Percentiles rank a stretch among this genome's conserved stretches.
Conservation (phyloP, 2,329 filamentous ascomycete species). For the Fusarium sp. region DNA sequence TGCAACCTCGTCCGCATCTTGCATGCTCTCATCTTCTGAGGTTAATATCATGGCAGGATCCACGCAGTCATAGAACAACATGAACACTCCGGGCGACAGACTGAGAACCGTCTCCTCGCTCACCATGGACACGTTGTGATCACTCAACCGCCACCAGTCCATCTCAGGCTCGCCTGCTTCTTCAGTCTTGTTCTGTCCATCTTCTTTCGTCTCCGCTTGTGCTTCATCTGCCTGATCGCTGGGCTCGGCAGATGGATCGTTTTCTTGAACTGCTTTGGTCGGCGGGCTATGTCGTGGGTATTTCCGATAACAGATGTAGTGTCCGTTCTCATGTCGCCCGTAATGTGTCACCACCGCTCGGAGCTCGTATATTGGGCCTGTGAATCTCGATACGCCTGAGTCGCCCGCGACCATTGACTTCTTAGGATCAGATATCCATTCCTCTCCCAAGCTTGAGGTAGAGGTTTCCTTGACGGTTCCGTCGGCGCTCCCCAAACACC, state of each 20-base stretch:
- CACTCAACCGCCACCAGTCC: conserved; percentile 93
- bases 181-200: conserved; percentile 30
- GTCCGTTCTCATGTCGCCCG: conserved; percentile 93
- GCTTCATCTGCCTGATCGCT: conserved; percentile 26
- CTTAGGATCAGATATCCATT: conserved; percentile 79
- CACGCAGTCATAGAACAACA: conserved; percentile 94
- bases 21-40: conserved; percentile 46
- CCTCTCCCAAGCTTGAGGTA: conserved; percentile 63
- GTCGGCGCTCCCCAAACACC: conserved; percentile 80
- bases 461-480: conserved; percentile 13
- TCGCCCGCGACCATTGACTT: conserved; percentile 81
- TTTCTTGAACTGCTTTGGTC: conserved; percentile 12
- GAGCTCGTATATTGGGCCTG: conserved; percentile 80
- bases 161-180: conserved; percentile 55
- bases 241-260: conserved; percentile 25
- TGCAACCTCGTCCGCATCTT: conserved; percentile 40
- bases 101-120: conserved; percentile 80
- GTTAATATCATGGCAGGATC: conserved; percentile 67
- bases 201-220: conserved; percentile 9
- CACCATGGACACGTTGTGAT: conserved; percentile 85
- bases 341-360: conserved; percentile 90
- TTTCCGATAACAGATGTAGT: conserved; percentile 93
- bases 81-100: conserved; percentile 86
- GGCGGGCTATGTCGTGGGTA: conserved; percentile 62
- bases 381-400: conserved; percentile 64